Percentiles rank a stretch among this genome's conserved stretches.
These are phyloP conservation scores for Hyphodiscus sp. DNA, from an alignment of 2,329 filamentous ascomycete genomes.

Conservation along the genomic window DNA sequence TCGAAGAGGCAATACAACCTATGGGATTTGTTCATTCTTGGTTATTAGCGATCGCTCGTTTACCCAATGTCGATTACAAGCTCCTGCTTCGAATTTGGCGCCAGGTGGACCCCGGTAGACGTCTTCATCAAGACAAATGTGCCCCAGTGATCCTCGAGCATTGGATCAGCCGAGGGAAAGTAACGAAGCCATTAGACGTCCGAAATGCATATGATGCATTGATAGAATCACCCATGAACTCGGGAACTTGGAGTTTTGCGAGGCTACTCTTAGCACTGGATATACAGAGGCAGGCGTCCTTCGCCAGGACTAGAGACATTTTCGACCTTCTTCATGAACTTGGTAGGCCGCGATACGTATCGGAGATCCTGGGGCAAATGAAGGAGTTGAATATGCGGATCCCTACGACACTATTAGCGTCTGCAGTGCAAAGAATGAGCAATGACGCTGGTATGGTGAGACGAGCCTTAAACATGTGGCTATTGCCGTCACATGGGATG, in stretches of 20 bases:
- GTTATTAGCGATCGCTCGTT: slow-evolving; percentile 15
- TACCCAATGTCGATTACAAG: slow-evolving; percentile 4
- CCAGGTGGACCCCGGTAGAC: background rate
- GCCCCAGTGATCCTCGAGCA: slow-evolving; percentile 12
- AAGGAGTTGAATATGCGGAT: slow-evolving; percentile 5
- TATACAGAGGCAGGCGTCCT: slow-evolving; percentile 1
- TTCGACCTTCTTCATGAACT: slow-evolving; percentile 9
- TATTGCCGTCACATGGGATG: slow-evolving; percentile 6
- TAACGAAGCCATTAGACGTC: slow-evolving; percentile 7
- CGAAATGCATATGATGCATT: slow-evolving; percentile 11
- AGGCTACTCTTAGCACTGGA: slow-evolving; percentile 11
- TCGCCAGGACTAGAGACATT: slow-evolving; percentile 2
- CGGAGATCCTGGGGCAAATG: slow-evolving; percentile 8
- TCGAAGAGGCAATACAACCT: background rate
- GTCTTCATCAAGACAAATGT: slow-evolving; percentile 1
- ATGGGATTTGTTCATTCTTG: slow-evolving; percentile 10
- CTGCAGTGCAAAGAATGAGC: slow-evolving; percentile 11
- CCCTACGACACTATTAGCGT: slow-evolving; percentile 5
- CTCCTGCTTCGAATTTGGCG: slow-evolving; percentile 10
- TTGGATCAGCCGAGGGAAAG: slow-evolving; percentile 16
- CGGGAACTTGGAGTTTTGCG: background rate
- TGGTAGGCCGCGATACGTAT: slow-evolving; percentile 5
- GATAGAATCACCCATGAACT: background rate
- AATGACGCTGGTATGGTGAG: slow-evolving; percentile 1
- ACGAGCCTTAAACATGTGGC: slow-evolving; percentile 8